Conservation (phyloP, 1,139 yeast genomes). For the Lodderomyces metapsilosis region DNA sequence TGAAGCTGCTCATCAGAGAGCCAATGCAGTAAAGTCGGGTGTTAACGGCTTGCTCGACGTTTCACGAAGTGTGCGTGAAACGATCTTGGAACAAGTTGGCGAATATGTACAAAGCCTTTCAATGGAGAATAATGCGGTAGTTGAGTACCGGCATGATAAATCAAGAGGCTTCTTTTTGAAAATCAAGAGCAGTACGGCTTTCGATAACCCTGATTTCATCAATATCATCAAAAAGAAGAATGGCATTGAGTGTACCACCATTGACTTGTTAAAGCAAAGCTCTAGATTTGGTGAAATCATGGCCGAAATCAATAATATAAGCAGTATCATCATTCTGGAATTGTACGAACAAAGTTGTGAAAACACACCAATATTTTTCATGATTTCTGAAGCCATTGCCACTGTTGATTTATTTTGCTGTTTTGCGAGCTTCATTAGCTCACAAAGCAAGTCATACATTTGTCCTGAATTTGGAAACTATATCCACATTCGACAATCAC, state of each 20-base stretch:
- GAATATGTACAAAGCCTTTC: conserved; percentile 20
- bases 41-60: conserved; percentile 46
- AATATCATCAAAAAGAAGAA: conserved; percentile 29
- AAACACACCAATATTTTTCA: conserved; percentile 34
- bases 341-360: conserved; percentile 23
- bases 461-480: conserved; percentile 33
- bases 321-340: conserved; percentile 36
- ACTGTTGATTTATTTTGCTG: conserved; percentile 40
- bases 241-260: conserved; percentile 38
- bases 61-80: conserved; percentile 39
- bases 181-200: conserved; percentile 19
- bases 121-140: conserved; percentile 17
- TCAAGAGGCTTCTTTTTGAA: conserved; percentile 38
- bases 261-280: conserved; percentile 40
- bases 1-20: conserved; percentile 42
- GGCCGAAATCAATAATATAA: conserved; percentile 37
- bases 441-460: conserved; percentile 21
- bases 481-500: conserved; percentile 27
- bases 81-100: conserved; percentile 33
- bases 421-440: conserved; percentile 25
- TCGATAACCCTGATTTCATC: conserved; percentile 23
- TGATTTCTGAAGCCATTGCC: conserved; percentile 45
- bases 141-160: conserved; percentile 34
- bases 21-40: conserved; percentile 44
- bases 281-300: conserved; percentile 36